Evolutionary conservation across 768 basidiomycete species (phyloP).

Genomic region (Rubroboletus pulcherrimus): DNA sequence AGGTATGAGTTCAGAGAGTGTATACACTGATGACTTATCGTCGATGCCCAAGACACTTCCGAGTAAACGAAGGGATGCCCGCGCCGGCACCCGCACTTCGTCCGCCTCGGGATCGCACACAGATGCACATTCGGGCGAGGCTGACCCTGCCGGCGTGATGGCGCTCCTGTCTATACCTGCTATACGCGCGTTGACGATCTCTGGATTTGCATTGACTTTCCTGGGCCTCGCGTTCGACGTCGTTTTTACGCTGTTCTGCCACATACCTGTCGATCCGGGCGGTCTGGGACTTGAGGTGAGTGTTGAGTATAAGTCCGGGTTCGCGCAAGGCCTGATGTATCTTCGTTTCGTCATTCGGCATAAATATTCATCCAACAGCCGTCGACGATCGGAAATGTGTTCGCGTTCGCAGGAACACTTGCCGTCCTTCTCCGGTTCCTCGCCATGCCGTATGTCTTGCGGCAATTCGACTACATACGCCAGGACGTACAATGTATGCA

Average conservation of each 20-base stretch:
- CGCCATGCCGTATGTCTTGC: slow-evolving; percentile 50
- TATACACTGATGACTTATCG: not conserved
- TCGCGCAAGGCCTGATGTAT: not conserved
- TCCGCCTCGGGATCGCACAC: not conserved
- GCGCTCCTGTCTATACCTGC: slow-evolving; percentile 46
- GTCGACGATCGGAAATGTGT: slow-evolving; percentile 36
- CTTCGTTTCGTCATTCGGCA: too few species aligned
- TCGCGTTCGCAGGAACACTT: slow-evolving; percentile 32
- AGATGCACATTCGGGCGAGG: not conserved
- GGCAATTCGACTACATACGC: slow-evolving; percentile 44
- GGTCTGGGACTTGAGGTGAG: slow-evolving; percentile 54
- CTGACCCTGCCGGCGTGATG: slow-evolving; percentile 25
- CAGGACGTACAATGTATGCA: slow-evolving; percentile 48
- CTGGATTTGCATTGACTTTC: slow-evolving; percentile 34
- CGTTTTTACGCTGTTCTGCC: slow-evolving; percentile 64
- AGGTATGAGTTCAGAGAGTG: slow-evolving; percentile 5
- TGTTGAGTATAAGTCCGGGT: too few species aligned
- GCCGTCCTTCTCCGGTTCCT: slow-evolving; percentile 48
- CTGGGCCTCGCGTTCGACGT: slow-evolving; percentile 30
- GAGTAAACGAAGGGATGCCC: slow-evolving; percentile 6
- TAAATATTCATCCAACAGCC: slow-evolving; percentile 31
- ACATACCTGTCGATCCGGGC: slow-evolving; percentile 50
- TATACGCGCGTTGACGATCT: slow-evolving; percentile 36
- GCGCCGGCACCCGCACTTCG: not conserved
- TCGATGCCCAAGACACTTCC: slow-evolving; percentile 13